These are phyloP conservation scores for Gillenia trifoliata DNA, from an alignment of 306 rosid genomes.

Conservation along the genomic window DNA sequence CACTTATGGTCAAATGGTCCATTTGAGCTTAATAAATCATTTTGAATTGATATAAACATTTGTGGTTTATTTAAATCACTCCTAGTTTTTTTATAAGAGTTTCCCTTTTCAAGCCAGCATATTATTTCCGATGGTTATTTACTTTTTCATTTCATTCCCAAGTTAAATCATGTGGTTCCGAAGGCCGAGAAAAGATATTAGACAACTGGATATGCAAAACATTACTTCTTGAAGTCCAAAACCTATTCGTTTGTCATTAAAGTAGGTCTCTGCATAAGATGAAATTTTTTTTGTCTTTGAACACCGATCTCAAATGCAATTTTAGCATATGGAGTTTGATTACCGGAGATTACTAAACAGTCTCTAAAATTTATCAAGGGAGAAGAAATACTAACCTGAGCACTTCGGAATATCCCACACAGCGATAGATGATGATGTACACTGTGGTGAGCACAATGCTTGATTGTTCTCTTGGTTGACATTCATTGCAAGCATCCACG, in stretches of 20 bases:
- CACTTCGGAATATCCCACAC: slow-evolving; percentile 99
- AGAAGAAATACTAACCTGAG: slow-evolving; percentile 65
- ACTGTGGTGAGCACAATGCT: slow-evolving; percentile 57
- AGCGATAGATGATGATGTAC: slow-evolving; percentile 77
- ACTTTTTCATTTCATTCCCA: neutral
- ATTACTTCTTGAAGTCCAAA: neutral
- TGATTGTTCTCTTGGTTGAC: slow-evolving; percentile 80
- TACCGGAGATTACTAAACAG: neutral
- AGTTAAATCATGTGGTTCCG: neutral
- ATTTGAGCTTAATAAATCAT: neutral
- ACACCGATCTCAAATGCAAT: neutral
- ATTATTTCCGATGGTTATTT: neutral
- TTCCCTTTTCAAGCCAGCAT: neutral
- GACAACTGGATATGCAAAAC: neutral
- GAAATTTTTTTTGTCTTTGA: neutral
- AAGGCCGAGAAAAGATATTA: neutral
- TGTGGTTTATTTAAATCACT: neutral
- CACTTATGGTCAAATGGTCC: neutral
- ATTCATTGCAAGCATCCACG: slow-evolving; percentile 99
- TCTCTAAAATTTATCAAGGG: slow-evolving; percentile 4
- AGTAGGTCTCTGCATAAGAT: neutral
- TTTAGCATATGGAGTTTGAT: neutral
- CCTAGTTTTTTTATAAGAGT: neutral
- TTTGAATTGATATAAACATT: neutral
- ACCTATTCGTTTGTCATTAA: neutral